These are phyloP conservation scores for Cytidiella melzeri DNA, from an alignment of 768 basidiomycete species.

Conservation along the genomic window DNA sequence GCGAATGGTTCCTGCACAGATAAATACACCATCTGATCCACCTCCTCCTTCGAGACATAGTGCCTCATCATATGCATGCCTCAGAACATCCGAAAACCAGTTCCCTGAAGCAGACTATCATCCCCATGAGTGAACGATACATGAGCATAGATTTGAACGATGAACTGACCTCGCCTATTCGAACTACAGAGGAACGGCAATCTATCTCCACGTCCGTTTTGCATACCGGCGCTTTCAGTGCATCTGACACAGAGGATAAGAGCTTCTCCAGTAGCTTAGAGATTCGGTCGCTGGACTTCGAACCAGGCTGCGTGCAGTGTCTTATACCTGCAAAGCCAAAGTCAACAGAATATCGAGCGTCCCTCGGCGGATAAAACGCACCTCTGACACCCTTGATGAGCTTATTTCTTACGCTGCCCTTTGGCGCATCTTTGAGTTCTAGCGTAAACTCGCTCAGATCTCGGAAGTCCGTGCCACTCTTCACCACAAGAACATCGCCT, in stretches of 20 bases:
- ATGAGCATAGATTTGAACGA: not conserved
- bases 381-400: constrained; percentile 60
- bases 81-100: constrained; percentile 81
- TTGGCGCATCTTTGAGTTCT: constrained; percentile 51
- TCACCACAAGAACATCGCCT: constrained; percentile 68
- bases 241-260: constrained; percentile 60
- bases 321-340: constrained; percentile 46
- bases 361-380: constrained; percentile 25
- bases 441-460: constrained; percentile 75
- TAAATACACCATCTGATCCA: constrained; percentile 75
- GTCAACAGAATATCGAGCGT: not conserved
- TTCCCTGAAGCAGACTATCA: constrained; percentile 63
- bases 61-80: constrained; percentile 77
- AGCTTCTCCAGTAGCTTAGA: constrained; percentile 53
- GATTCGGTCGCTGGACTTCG: constrained; percentile 38
- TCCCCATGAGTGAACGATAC: too few species aligned
- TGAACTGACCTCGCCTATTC: constrained; percentile 58
- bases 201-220: constrained; percentile 62
- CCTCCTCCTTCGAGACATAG: constrained; percentile 49
- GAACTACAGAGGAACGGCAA: constrained; percentile 66
- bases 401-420: constrained; percentile 57
- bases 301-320: constrained; percentile 54
- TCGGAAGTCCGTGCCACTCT: constrained; percentile 87
- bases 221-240: constrained; percentile 74
- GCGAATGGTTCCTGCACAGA: constrained; percentile 78